These are phyloP conservation scores for Pleurotus citrinopileatus DNA, from an alignment of 768 basidiomycete species.

Conservation along the genomic window DNA sequence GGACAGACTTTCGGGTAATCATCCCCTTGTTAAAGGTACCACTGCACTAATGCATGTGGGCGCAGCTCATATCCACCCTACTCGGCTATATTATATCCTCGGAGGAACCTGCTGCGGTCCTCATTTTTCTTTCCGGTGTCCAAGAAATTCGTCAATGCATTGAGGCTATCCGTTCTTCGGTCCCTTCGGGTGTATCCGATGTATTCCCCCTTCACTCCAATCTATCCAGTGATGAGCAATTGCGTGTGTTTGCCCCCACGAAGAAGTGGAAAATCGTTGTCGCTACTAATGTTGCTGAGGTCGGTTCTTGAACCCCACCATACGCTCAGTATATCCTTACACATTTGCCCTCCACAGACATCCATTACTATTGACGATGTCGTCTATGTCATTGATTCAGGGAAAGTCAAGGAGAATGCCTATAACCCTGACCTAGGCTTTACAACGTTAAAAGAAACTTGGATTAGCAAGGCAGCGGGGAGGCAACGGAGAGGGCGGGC, in stretches of 20 bases:
- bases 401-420: conserved; percentile 82
- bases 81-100: conserved; percentile 60
- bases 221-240: conserved; percentile 81
- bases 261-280: conserved; percentile 80
- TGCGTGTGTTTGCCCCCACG: conserved; percentile 63
- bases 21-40: not conserved
- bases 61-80: conserved; percentile 62
- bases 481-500: conserved; percentile 87
- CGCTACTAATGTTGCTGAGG: conserved; percentile 91
- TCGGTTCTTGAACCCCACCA: conserved; percentile 22
- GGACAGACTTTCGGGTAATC: conserved; percentile 71
- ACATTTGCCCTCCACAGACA: conserved; percentile 49
- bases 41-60: conserved; percentile 10
- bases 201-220: conserved; percentile 88
- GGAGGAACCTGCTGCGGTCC: conserved; percentile 57
- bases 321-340: no score
- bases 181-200: conserved; percentile 35
- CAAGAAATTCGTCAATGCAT: conserved; percentile 84
- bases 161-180: conserved; percentile 43
- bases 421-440: conserved; percentile 70
- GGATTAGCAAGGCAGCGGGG: conserved; percentile 76
- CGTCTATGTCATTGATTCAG: conserved; percentile 79
- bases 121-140: conserved; percentile 90
- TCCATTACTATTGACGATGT: conserved; percentile 92
- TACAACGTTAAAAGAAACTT: conserved; percentile 74